These are phyloP conservation scores for Triticum dicoccoides DNA, from an alignment of 176 grass and related monocot species.

Conservation along the genomic window DNA sequence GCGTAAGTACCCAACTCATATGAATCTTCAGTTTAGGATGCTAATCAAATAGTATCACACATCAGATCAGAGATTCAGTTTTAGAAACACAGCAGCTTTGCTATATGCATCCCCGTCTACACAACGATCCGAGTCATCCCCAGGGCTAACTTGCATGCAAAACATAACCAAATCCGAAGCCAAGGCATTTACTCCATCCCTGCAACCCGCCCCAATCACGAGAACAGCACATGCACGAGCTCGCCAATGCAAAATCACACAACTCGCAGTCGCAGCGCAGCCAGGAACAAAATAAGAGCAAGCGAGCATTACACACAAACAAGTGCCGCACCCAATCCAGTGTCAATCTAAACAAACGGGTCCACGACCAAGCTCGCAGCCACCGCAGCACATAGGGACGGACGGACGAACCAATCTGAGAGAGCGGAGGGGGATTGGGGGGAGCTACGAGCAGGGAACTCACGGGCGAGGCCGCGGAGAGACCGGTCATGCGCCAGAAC, in stretches of 20 bases:
- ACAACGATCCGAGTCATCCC: neutral
- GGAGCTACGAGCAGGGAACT: neutral
- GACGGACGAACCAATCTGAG: neutral
- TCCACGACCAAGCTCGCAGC: constrained; percentile 9
- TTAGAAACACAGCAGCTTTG: neutral
- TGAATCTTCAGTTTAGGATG: neutral
- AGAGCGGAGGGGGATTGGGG: neutral
- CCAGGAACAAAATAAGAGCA: neutral
- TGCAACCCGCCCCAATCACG: constrained; percentile 1
- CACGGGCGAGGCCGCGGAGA: constrained; percentile 64
- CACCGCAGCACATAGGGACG: neutral
- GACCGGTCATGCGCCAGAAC: constrained; percentile 65
- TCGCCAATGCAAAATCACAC: constrained; percentile 13
- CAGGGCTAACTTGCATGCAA: neutral
- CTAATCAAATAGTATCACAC: neutral
- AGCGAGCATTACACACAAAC: constrained; percentile 10
- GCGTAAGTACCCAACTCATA: neutral
- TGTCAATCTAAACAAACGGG: constrained; percentile 19
- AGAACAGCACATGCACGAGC: neutral
- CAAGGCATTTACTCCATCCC: neutral
- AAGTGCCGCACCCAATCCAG: constrained; percentile 18
- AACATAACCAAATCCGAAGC: constrained; percentile 7
- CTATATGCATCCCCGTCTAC: neutral
- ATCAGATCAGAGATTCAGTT: neutral
- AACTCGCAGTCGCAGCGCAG: neutral